Conservation (phyloP, 768 basidiomycete species). For the Phlebiopsis gigantea region DNA sequence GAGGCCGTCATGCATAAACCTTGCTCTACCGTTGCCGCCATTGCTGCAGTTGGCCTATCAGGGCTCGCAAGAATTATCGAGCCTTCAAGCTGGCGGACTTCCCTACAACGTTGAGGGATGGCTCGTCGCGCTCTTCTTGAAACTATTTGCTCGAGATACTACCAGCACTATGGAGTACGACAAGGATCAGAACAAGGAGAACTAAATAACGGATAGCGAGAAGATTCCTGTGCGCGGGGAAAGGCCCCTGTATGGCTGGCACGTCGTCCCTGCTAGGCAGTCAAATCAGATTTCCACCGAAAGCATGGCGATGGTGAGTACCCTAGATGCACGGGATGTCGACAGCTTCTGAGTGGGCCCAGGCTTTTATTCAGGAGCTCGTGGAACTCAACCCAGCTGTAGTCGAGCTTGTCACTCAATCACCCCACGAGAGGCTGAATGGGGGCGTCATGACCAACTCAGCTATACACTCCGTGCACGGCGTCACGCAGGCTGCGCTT, state of each 20-base stretch:
- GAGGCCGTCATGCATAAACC: neutral
- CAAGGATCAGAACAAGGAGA: slow-evolving; percentile 12
- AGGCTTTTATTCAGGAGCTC: slow-evolving; percentile 14
- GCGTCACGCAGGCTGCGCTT: slow-evolving; percentile 12
- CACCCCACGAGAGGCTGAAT: slow-evolving; percentile 17
- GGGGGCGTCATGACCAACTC: slow-evolving; percentile 19
- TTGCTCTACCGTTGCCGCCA: neutral
- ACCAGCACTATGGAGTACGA: slow-evolving; percentile 12
- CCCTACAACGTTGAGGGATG: slow-evolving; percentile 14
- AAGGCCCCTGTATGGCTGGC: slow-evolving; percentile 22
- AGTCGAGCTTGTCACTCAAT: slow-evolving; percentile 16
- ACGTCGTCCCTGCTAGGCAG: slow-evolving; percentile 24
- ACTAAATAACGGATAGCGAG: slow-evolving; percentile 14
- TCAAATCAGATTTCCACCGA: slow-evolving; percentile 14
- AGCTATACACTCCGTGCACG: slow-evolving; percentile 16
- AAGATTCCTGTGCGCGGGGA: slow-evolving; percentile 14
- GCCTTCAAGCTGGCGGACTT: slow-evolving; percentile 14
- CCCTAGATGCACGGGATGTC: neutral
- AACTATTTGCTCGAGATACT: slow-evolving; percentile 11
- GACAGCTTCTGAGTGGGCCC: slow-evolving; percentile 8
- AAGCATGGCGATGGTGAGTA: slow-evolving; percentile 17
- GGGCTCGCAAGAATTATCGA: slow-evolving; percentile 10
- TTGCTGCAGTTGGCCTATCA: neutral
- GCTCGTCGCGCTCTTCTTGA: slow-evolving; percentile 5
- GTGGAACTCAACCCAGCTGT: slow-evolving; percentile 16